Percentiles rank a stretch among this genome's conserved stretches.
Conservation (phyloP, 805 yeast genomes). For the Kazachstania martiniae region DNA sequence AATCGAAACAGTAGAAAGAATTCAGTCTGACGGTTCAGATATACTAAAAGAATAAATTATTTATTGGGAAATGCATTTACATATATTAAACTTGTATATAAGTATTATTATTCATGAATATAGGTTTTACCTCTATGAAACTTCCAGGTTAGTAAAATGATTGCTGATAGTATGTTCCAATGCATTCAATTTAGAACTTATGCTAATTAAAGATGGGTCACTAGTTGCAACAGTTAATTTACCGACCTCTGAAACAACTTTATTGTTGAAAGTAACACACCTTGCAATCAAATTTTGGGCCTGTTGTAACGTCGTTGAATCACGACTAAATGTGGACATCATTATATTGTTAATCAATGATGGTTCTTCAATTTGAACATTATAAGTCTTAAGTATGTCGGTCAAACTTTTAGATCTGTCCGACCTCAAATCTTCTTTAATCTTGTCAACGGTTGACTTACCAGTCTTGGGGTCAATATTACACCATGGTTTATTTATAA, state of each 20-base stretch:
- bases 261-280: slow-evolving; percentile 47
- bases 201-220: slow-evolving; percentile 55
- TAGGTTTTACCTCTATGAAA: too few relatives aligned
- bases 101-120: too few relatives aligned
- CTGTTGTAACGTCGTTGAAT: slow-evolving; percentile 28
- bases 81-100: not conserved
- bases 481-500: slow-evolving; percentile 55
- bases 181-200: slow-evolving; percentile 52
- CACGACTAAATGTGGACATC: slow-evolving; percentile 27
- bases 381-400: slow-evolving; percentile 32
- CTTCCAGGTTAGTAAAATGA: slow-evolving; percentile 6
- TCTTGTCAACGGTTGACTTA: slow-evolving; percentile 45
- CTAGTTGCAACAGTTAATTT: slow-evolving; percentile 52
- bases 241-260: slow-evolving; percentile 52
- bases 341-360: slow-evolving; percentile 26
- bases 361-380: slow-evolving; percentile 25
- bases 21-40: slow-evolving; percentile 26
- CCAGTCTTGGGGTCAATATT: slow-evolving; percentile 36
- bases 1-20: slow-evolving; percentile 29
- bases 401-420: slow-evolving; percentile 32
- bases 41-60: slow-evolving; percentile 1
- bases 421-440: slow-evolving; percentile 43
- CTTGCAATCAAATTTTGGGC: slow-evolving; percentile 46
- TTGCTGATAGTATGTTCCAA: slow-evolving; percentile 31
- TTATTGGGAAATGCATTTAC: too few relatives aligned